phyloP scores from a whole-genome alignment of 1,284 basidiomycete species.

The Hemileia vastatrix region DNA sequence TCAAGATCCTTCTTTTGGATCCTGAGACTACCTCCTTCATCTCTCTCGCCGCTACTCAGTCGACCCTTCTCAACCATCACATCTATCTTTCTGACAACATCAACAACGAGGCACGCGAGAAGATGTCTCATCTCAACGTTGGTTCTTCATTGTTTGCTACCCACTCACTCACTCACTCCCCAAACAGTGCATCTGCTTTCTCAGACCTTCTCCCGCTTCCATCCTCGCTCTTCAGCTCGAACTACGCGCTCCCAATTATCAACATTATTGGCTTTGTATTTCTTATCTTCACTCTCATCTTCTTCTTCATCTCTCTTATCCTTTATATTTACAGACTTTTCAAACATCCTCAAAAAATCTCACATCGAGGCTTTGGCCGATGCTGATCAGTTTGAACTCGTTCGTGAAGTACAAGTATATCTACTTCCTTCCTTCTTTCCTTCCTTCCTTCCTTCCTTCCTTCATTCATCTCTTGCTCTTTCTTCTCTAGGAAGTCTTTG shows the following conservation, averaged over 20 bases:
- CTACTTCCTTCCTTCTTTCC: slow-evolving; percentile 22
- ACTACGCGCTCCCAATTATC: slow-evolving; percentile 79
- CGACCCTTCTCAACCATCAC: slow-evolving; percentile 84
- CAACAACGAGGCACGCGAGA: slow-evolving; percentile 61
- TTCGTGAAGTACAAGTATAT: slow-evolving; percentile 84
- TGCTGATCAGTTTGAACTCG: slow-evolving; percentile 91
- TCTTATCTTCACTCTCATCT: slow-evolving; percentile 53
- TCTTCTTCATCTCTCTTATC: slow-evolving; percentile 24
- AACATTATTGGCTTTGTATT: slow-evolving; percentile 95
- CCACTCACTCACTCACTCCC: slow-evolving; percentile 20
- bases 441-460: slow-evolving; percentile 27
- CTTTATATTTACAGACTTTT: slow-evolving; percentile 62
- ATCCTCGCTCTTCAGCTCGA: slow-evolving; percentile 73
- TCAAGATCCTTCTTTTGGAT: slow-evolving; percentile 97
- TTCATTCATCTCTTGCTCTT: neutral
- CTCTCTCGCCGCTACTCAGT: slow-evolving; percentile 88
- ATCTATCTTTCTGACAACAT: slow-evolving; percentile 96
- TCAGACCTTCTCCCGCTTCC: slow-evolving; percentile 69
- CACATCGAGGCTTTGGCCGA: slow-evolving; percentile 88
- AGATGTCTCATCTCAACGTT: slow-evolving; percentile 19
- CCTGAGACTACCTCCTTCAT: slow-evolving; percentile 98
- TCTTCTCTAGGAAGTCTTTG: slow-evolving; percentile 72
- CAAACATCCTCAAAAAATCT: slow-evolving; percentile 78
- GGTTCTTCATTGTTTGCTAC: neutral
- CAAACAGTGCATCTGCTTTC: slow-evolving; percentile 79